These are phyloP conservation scores for Rhizopogon roseolus DNA, from an alignment of 768 basidiomycete species.

Conservation along the genomic window DNA sequence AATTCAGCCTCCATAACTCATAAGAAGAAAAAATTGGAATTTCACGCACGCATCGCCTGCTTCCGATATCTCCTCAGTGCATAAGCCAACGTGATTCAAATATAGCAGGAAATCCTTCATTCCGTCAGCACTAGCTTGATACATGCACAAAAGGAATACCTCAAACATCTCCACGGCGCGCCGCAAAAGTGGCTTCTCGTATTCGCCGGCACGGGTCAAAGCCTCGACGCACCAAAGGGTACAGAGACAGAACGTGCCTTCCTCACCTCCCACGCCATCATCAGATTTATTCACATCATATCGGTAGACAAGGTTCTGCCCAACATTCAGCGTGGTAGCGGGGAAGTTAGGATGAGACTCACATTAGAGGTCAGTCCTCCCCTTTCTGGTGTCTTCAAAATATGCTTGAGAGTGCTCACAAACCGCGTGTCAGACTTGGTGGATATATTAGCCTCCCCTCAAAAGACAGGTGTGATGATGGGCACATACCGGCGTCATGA, in stretches of 20 bases:
- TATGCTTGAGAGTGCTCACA: constrained; percentile 75
- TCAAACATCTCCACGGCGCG: constrained; percentile 87
- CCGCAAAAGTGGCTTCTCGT: constrained; percentile 58
- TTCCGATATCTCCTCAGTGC: constrained; percentile 81
- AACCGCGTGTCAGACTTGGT: constrained; percentile 83
- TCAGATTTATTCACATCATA: constrained; percentile 84
- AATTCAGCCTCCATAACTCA: not conserved
- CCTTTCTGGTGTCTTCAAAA: constrained; percentile 82
- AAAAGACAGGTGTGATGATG: not conserved
- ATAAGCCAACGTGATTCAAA: constrained; percentile 83
- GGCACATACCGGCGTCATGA: constrained; percentile 67
- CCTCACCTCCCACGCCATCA: constrained; percentile 94
- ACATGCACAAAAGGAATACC: constrained; percentile 33
- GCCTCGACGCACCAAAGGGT: constrained; percentile 88
- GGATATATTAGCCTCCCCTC: not conserved
- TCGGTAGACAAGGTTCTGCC: constrained; percentile 80
- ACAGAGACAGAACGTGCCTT: constrained; percentile 91
- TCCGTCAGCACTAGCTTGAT: not conserved
- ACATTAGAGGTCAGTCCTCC: constrained; percentile 91
- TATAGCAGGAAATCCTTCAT: constrained; percentile 71
- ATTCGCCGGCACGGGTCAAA: constrained; percentile 81
- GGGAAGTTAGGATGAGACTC: not conserved
- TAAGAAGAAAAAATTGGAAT: not conserved
- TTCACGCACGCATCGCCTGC: constrained; percentile 72
- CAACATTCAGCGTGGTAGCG: not conserved